Conservation (phyloP, 441 rosid species). For the Biscutella laevigata region DNA sequence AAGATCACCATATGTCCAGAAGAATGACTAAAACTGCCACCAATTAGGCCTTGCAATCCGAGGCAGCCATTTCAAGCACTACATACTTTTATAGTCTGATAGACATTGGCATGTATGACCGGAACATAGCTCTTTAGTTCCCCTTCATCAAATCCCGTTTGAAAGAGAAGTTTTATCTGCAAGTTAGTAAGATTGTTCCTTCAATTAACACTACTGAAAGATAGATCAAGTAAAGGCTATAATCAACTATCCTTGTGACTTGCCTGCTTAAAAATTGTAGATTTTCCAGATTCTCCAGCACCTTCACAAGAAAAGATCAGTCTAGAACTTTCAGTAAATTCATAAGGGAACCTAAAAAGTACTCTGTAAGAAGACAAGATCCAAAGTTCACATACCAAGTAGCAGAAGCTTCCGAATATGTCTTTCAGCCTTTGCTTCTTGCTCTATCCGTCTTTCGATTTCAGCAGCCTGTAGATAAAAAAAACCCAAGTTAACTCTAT, state of each 20-base stretch:
- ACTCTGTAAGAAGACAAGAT: neutral
- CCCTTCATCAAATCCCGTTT: constrained; percentile 86
- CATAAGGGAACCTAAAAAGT: neutral
- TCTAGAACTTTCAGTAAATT: neutral
- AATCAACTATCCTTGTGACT: constrained; percentile 4
- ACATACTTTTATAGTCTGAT: constrained; percentile 97
- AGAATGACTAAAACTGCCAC: too few relatives aligned
- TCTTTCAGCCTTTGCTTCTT: constrained; percentile 88
- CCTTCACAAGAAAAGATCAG: constrained; percentile 43
- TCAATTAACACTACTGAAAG: neutral
- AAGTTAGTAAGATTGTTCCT: constrained; percentile 8
- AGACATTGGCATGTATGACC: constrained; percentile 93
- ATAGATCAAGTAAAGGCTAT: neutral
- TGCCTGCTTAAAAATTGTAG: constrained; percentile 98
- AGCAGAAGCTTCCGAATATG: constrained; percentile 87
- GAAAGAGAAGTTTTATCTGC: constrained; percentile 94
- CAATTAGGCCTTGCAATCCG: too few relatives aligned
- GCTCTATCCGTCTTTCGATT: constrained; percentile 88
- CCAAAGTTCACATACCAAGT: constrained; percentile 45
- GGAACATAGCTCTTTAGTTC: constrained; percentile 84
- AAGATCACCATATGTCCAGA: neutral
- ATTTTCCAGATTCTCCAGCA: constrained; percentile 98
- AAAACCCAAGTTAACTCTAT: constrained; percentile 1
- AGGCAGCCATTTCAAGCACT: constrained; percentile 59
- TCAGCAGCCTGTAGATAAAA: constrained; percentile 57